These are phyloP conservation scores for Fagopyrum homotropicum DNA, from an alignment of 148 eudicot genomes.

Conservation along the genomic window DNA sequence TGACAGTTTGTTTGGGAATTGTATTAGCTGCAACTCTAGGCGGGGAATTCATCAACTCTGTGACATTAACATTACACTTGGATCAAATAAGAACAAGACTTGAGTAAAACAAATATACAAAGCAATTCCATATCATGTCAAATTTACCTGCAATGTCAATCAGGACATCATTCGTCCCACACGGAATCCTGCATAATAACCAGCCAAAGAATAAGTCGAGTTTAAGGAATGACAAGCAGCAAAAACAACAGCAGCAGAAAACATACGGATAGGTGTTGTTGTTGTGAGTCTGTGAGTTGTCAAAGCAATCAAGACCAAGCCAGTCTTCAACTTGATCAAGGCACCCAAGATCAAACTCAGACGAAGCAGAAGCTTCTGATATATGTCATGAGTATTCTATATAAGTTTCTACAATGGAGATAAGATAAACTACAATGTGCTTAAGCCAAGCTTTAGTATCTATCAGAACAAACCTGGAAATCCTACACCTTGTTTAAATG, in stretches of 20 bases:
- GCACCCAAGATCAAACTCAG: neutral
- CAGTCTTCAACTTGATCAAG: slow-evolving; percentile 11
- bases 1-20: neutral
- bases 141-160: neutral
- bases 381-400: neutral
- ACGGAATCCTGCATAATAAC: neutral
- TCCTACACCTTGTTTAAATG: slow-evolving; percentile 1
- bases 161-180: slow-evolving; percentile 2
- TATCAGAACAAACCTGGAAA: neutral
- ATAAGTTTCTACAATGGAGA: neutral
- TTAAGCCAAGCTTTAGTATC: neutral
- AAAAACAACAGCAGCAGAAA: neutral
- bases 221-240: neutral
- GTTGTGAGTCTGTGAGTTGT: neutral
- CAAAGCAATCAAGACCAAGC: slow-evolving; percentile 1
- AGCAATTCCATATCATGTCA: neutral
- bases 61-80: neutral
- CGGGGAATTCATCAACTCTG: neutral
- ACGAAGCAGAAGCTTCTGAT: neutral
- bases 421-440: neutral
- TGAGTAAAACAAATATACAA: neutral
- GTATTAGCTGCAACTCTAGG: neutral
- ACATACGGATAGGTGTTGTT: neutral
- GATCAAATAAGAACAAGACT: neutral
- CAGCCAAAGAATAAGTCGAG: neutral